Evolutionary conservation across 1,284 basidiomycete species (phyloP).

Genomic region (Pseudozyma sp.): DNA sequence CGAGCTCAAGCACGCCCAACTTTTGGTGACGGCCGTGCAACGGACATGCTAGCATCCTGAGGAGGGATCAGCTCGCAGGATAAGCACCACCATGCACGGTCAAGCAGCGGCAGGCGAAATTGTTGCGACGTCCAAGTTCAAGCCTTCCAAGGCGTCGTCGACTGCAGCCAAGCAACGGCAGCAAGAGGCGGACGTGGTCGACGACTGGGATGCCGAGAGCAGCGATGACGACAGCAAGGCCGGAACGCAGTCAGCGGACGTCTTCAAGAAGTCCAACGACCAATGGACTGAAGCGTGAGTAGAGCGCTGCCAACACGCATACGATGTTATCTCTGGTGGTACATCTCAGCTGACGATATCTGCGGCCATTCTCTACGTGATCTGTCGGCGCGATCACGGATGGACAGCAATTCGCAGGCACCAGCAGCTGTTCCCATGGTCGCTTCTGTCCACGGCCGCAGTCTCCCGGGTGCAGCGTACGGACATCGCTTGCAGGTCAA

Average conservation of each 20-base stretch:
- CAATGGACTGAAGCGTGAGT: slow-evolving; percentile 49
- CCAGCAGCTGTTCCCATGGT: slow-evolving; percentile 31
- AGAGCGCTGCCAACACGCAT: not conserved
- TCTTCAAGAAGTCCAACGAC: slow-evolving; percentile 33
- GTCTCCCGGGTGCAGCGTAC: slow-evolving; percentile 34
- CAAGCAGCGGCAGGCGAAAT: slow-evolving; percentile 10
- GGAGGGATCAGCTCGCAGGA: too few species aligned
- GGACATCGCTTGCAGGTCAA: slow-evolving; percentile 19
- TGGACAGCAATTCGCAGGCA: slow-evolving; percentile 33
- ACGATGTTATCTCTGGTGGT: not conserved
- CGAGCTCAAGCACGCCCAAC: too few species aligned
- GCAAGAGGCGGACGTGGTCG: slow-evolving; percentile 23
- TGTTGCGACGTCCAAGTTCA: slow-evolving; percentile 42
- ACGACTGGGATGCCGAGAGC: slow-evolving; percentile 52
- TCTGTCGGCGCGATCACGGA: too few species aligned
- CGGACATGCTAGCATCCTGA: slow-evolving; percentile 1
- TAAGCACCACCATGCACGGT: not conserved
- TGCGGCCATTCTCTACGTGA: not conserved
- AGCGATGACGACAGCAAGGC: slow-evolving; percentile 23
- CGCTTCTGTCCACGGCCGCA: slow-evolving; percentile 12
- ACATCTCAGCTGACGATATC: not conserved
- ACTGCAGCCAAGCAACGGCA: slow-evolving; percentile 9
- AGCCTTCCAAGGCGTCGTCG: slow-evolving; percentile 23
- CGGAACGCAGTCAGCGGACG: slow-evolving; percentile 9
- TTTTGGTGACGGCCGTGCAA: too few species aligned